Evolutionary conservation across 495 filamentous ascomycete genomes (phyloP), one percentile per base, ranked within the genome.

Genomic region (Lophium mytilinum): DNA sequence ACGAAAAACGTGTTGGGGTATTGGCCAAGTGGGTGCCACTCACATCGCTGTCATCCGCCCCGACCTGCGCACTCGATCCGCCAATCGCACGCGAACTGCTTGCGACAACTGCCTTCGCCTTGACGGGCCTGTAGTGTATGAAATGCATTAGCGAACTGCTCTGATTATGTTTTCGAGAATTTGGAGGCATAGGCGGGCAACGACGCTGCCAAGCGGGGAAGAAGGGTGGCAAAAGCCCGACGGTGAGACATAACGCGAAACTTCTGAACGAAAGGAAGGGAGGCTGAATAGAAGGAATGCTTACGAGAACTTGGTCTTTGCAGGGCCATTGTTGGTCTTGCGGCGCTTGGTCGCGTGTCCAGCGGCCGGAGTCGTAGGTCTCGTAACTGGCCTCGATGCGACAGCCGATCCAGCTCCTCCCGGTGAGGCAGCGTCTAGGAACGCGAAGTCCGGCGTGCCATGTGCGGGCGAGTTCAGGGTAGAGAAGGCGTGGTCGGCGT

Each of bases 1-100:
- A 49, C 49, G 52, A 60, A 52, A 52, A 50, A 62, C 35, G 56
- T 50, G 58, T 62, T 62, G 58, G 63, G 56, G 52, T 36, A 57
- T 15, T 45, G 55, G 42, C 50, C 50, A 58, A 56, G 59, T 58
- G 55, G 56, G 55, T 59, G 59, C 34, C 55, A 66, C 63, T 58
- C 60, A 66, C 52, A 33, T 62, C 60, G 52, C 59, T 66, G 63
- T 66, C 63, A 66, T 62, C 58, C 62, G 56, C 51, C 59, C 59
- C 59, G 54, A 55, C 52, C 51, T 36, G 51, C 50, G 21, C 21
- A 34, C 56, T 58, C 58, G 37, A 46, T 53, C 63, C 60, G 52
- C 58, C 58, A 56, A 55, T 55, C 48, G 15, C 35, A 50, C 56
- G 55, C 33, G 63, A 36, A 40, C 61, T 60, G 17, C 62, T 58